A percentile compares a stretch with the other conserved stretches of the same genome.
phyloP scores from a whole-genome alignment of 768 basidiomycete genomes.

The Lactarius trivialis region DNA sequence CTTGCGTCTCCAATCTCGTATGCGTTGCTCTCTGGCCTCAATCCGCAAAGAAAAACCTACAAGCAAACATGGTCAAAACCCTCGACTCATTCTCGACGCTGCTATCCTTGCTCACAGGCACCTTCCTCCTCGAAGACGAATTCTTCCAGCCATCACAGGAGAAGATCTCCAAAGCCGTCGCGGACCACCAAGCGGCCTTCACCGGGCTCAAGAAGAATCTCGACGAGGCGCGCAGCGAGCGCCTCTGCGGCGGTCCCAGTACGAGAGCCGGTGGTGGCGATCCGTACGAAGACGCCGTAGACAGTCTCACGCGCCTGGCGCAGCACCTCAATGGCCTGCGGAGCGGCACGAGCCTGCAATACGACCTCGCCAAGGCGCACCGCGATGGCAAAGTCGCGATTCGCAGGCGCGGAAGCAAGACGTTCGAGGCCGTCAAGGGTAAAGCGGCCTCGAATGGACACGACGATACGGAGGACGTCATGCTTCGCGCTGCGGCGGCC shows the following conservation, averaged over 20 bases:
- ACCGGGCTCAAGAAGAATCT: constrained; percentile 83
- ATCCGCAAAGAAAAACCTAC: constrained; percentile 76
- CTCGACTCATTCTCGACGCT: constrained; percentile 87
- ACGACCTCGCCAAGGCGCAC: constrained; percentile 65
- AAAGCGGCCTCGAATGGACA: not conserved
- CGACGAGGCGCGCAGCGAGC: constrained; percentile 83
- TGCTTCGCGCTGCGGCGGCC: constrained; percentile 55
- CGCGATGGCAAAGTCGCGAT: constrained; percentile 39
- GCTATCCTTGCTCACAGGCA: constrained; percentile 69
- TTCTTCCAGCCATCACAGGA: constrained; percentile 50
- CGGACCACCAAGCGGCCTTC: constrained; percentile 84
- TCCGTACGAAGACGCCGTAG: constrained; percentile 83
- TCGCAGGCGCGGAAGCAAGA: constrained; percentile 16
- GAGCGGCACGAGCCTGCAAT: constrained; percentile 77
- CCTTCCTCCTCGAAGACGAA: constrained; percentile 77
- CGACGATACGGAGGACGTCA: constrained; percentile 29
- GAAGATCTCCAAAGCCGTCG: constrained; percentile 71
- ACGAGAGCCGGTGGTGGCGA: constrained; percentile 29
- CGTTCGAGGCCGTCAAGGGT: not conserved
- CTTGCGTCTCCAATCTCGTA: constrained; percentile 70
- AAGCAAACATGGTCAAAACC: constrained; percentile 77
- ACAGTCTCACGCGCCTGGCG: constrained; percentile 80
- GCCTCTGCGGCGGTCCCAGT: constrained; percentile 40
- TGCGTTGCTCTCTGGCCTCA: constrained; percentile 83
- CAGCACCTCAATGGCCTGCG: constrained; percentile 91